Evolutionary conservation across 768 basidiomycete genomes (phyloP).

Genomic region (Kwoniella botswanensis): DNA sequence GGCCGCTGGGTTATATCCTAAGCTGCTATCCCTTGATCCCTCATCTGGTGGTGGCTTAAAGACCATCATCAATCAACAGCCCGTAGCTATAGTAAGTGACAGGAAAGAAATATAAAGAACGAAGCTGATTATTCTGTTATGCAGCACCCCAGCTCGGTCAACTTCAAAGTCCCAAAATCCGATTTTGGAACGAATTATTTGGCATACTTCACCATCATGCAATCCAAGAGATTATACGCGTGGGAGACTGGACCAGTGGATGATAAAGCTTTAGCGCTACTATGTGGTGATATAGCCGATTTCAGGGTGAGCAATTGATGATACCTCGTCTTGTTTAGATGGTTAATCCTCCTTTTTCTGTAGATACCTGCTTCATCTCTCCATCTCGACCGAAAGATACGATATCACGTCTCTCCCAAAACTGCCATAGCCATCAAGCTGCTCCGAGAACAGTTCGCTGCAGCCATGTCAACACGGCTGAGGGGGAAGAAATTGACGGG

Average conservation of each 20-base stretch:
- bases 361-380: conserved; percentile 75
- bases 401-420: conserved; percentile 72
- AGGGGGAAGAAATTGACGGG: conserved; percentile 67
- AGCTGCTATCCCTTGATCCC: conserved; percentile 75
- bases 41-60: conserved; percentile 67
- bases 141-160: conserved; percentile 85
- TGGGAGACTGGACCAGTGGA: conserved; percentile 94
- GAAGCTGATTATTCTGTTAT: neutral
- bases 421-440: conserved; percentile 78
- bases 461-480: conserved; percentile 68
- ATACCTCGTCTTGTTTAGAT: neutral
- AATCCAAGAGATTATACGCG: conserved; percentile 73
- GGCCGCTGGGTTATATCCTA: conserved; percentile 86
- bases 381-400: conserved; percentile 83
- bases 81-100: conserved; percentile 65
- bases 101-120: neutral
- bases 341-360: conserved; percentile 11
- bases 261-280: conserved; percentile 75
- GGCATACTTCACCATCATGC: conserved; percentile 89
- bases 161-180: conserved; percentile 70
- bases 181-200: conserved; percentile 79
- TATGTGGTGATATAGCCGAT: conserved; percentile 84
- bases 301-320: conserved; percentile 68
- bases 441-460: conserved; percentile 69
- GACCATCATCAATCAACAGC: conserved; percentile 81